A percentile compares a stretch with the other conserved stretches of the same genome.
Evolutionary conservation across 495 filamentous ascomycete species (phyloP).

Genomic region (Monascus purpureus): DNA sequence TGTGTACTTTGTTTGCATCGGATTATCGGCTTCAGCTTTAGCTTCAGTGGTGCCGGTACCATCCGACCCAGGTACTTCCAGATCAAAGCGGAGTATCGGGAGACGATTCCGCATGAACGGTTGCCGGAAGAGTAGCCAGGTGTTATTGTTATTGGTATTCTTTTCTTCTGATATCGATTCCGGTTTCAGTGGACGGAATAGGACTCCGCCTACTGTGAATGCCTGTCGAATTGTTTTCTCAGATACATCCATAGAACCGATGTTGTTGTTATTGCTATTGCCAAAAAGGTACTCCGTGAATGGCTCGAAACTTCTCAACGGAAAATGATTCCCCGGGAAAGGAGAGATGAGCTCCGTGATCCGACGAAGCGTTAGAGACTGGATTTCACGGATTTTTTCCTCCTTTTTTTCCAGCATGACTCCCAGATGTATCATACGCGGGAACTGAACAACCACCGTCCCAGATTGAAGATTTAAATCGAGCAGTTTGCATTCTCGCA

Average conservation of each 20-base stretch:
- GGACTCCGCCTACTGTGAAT: constrained; percentile 41
- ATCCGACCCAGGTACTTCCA: constrained; percentile 1
- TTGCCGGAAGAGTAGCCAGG: constrained; percentile 39
- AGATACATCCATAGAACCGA: not conserved
- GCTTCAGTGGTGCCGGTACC: not conserved
- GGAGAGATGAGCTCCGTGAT: constrained; percentile 34
- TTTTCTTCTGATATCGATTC: not conserved
- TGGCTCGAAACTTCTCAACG: constrained; percentile 17
- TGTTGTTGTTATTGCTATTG: not conserved
- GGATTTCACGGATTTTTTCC: constrained; percentile 11
- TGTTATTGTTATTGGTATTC: constrained; percentile 4
- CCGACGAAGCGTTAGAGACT: constrained; percentile 22
- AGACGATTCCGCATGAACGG: constrained; percentile 23
- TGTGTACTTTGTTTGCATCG: constrained; percentile 5
- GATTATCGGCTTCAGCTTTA: too few relatives aligned
- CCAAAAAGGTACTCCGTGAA: constrained; percentile 17
- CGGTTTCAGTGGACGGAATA: constrained; percentile 33
- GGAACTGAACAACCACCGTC: constrained; percentile 24
- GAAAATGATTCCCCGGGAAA: constrained; percentile 20
- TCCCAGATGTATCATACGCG: not conserved
- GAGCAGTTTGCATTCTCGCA: constrained; percentile 23
- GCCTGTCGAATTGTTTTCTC: constrained; percentile 15
- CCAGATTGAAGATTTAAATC: constrained; percentile 25
- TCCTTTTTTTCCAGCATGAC: constrained; percentile 1
- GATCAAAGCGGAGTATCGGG: constrained; percentile 5